Evolutionary conservation across 768 basidiomycete genomes (phyloP), one percentile per base, ranked within the genome.

Genomic region (Amanita jacksonii): DNA sequence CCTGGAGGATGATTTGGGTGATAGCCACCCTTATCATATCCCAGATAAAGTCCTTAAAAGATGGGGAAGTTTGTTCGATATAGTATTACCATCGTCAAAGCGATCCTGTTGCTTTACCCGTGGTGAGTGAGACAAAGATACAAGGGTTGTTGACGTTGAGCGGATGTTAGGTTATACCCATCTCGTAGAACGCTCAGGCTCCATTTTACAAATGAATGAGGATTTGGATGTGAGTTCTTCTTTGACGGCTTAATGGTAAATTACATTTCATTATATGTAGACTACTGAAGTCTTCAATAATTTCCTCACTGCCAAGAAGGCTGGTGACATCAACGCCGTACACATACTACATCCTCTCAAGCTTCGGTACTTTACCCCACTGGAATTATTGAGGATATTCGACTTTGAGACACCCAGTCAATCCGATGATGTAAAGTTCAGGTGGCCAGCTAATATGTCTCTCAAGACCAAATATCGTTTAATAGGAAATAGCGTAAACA

Each of bases 401-500:
- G 66, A 70, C 43, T 81, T 88, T 48, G 64, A 68, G 7, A 60
- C 61, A 1, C 51, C 27, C 9, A 37, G 47, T 15, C 41, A 49
- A 8, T 32, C 40, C 4, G 24, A 38, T 25, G 19, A 41, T 18
- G 43, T 45, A 3, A 46, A 7, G 13, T 83, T 87, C 52, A 45
- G 57, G n/a, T 90, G 85, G 84, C 85, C 85, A 3, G 51, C 58
- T 5, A 57, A 57, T 2, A 60, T 85, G 8, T 77, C 82, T 2
- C 70, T 55, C 1, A 87, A 84, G 59, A 76, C 81, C 8, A 80
- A 77, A 55, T 88, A 89, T 51, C 72, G 76, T 37, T 64, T 88
- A 22, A 80, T 89, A 43, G 87, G 87, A 13, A 90, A 89, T 58
- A 87, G 85, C 45, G 77, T 89, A 6, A 89, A 89, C 58, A 83